phyloP scores from a whole-genome alignment of 441 rosid genomes.

The Macaranga tanarius region DNA sequence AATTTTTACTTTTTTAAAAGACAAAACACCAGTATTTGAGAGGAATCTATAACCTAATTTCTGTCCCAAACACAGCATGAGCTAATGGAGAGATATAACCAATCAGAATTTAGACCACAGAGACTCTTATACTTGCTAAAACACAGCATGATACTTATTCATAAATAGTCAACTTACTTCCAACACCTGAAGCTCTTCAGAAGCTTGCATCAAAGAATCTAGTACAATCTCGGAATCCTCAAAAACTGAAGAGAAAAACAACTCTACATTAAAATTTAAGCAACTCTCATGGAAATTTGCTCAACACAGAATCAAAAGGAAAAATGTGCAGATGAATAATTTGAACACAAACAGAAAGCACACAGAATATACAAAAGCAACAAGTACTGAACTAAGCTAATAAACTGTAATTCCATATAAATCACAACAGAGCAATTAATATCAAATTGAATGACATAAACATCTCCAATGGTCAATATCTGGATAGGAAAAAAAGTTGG shows the following conservation, averaged over 20 bases:
- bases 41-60: neutral
- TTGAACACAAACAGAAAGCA: neutral
- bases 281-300: neutral
- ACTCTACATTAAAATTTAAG: slow-evolving; percentile 3
- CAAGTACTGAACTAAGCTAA: neutral
- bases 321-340: neutral
- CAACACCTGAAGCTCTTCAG: slow-evolving; percentile 68
- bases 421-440: neutral
- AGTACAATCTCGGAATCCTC: slow-evolving; percentile 63
- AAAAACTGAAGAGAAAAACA: slow-evolving; percentile 38
- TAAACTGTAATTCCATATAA: neutral
- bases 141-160: neutral
- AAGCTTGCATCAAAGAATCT: slow-evolving; percentile 81
- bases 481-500: neutral
- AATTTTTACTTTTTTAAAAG: no score
- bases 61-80: neutral
- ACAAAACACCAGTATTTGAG: neutral
- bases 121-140: neutral
- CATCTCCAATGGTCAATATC: neutral
- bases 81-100: neutral
- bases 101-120: slow-evolving; percentile 11
- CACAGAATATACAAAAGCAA: neutral
- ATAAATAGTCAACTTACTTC: slow-evolving; percentile 51
- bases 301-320: neutral
- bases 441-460: slow-evolving; percentile 1